phyloP scores from a whole-genome alignment of 805 yeast genomes.

The Saccharomyces mikatae region DNA sequence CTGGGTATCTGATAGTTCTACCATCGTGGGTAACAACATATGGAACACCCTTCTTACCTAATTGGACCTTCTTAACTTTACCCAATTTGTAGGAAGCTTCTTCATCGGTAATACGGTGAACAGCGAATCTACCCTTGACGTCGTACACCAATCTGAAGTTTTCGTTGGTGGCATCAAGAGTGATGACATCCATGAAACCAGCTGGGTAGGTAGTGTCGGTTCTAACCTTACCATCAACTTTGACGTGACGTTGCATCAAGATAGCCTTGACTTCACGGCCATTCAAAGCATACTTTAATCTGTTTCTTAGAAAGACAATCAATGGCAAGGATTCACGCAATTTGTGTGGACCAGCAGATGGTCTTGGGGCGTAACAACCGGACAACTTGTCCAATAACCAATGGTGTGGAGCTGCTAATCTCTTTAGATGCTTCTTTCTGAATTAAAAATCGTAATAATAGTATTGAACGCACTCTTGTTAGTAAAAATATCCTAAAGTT shows the following conservation, averaged over 20 bases:
- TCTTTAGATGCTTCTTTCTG: conserved; percentile 97
- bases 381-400: conserved; percentile 99
- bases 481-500: not conserved
- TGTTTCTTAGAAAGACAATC: conserved; percentile 94
- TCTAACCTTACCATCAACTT: conserved; percentile 99
- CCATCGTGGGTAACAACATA: conserved; percentile 99
- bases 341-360: conserved; percentile 99
- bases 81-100: conserved; percentile 98
- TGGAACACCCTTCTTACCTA: conserved; percentile 98
- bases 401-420: conserved; percentile 99
- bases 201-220: conserved; percentile 98
- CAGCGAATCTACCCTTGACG: conserved; percentile 97
- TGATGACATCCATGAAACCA: conserved; percentile 98
- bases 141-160: conserved; percentile 98
- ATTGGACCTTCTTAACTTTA: conserved; percentile 95
- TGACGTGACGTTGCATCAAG: conserved; percentile 95
- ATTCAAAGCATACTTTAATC: conserved; percentile 96
- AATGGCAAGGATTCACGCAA: conserved; percentile 96
- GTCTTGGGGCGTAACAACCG: conserved; percentile 99
- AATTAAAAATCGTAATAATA: conserved; percentile 5
- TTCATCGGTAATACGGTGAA: conserved; percentile 98
- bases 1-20: conserved; percentile 99
- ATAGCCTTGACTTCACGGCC: conserved; percentile 98
- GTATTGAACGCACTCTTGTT: not conserved
- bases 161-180: conserved; percentile 97